Base-by-base conservation (phyloP, 768 basidiomycete genomes). In the Russula griseocarnosa region DNA sequence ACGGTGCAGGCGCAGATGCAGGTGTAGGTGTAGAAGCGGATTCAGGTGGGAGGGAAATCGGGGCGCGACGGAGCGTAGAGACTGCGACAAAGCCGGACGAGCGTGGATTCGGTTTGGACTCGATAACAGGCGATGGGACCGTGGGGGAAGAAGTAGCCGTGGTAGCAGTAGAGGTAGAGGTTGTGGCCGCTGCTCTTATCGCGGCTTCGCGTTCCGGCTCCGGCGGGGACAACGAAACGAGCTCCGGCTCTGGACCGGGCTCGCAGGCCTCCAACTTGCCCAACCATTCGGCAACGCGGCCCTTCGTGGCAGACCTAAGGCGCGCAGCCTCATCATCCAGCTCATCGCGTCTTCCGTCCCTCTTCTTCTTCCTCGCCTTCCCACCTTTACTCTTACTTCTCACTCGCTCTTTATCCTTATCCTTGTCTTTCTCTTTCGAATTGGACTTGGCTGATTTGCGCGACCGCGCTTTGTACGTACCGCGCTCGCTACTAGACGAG, bases 61-160 rank as follows among this genome's bases (percentile, higher is more conserved):
- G 63, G 10, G 63, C 55, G 9, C 63, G 63, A 58, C 81, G 82
- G 55, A 83, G 77, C 0, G 82, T 82, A 6, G 81, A 78, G 14
- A 90, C 81, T 0, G 88, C 84, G 22, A 89, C 79, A 69, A 91
- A 91, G 1, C 88, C 89, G 56, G 87, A 89, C 2, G 88, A 90
- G 3, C 88, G 84, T 30, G 87, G 86, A 71, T 90, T 86, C 73
- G 32, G 76, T 75, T 47, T 72, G 67, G 50, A 51, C 64, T 34
- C 69, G 67, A 55, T 38, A 13, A 50, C 44, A 14, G 32, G 22
- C 20, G 20, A n/a, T 11, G 49, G 49, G 13, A 1, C 36, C 20
- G 32, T 8, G 26, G 24, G 16, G 11, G 18, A 18, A 32, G 30
- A 46, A 11, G n/a, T n/a, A n/a, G 13, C 5, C 5, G 47, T n/a